Base-by-base conservation (phyloP, 441 rosid species). In the Sinapis alba region DNA sequence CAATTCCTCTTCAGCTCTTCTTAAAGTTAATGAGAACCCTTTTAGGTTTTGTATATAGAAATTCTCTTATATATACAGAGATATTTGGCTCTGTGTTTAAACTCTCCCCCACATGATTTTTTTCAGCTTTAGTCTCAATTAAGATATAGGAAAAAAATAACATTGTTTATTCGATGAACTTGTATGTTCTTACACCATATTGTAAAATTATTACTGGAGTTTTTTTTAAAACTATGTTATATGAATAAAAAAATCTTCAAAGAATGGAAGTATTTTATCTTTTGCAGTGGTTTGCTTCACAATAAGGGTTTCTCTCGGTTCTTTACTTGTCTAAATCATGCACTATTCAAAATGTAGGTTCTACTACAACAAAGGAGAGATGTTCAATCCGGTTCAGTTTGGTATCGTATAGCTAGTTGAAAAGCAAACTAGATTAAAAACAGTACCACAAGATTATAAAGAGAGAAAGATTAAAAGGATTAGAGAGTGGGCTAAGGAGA, bases 41-140 rank as follows among this genome's bases (percentile, higher is more conserved):
- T 27, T 16, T 54, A 56, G 43, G 12, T 58, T 64, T 18, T 57
- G 80, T 77, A 59, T 59, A 71, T 70, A 76, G 23, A 62, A 24
- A 24, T 57, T 47, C 18, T 54, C 65, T 61, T 68, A 68, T 75
- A 51, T 51, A 75, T 53, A 62, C 45, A 27, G 63, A 12, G 32
- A 38, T 18, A 2, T 2, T 26, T 28, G 36, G 64, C 10, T 7
- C 11, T 10, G n/a, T 65, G 36, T 74, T 58, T 23, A 23, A 58
- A 73, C 59, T 73, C 19, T 24, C n/a, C 28, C 27, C 13, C 28
- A 21, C 11, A 16, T 21, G 27, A 47, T 20, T 61, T 20, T 61
- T 60, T 43, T 19, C 23, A 28, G 23, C 34, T 47, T 18, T 70
- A 6, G 58, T 9, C 58, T 30, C 36, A 8, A 9, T 30, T 6